A percentile compares a stretch with the other conserved stretches of the same genome.
Evolutionary conservation across 1,284 basidiomycete genomes (phyloP).

Genomic region (Pseudozyma tsukubaensis): DNA sequence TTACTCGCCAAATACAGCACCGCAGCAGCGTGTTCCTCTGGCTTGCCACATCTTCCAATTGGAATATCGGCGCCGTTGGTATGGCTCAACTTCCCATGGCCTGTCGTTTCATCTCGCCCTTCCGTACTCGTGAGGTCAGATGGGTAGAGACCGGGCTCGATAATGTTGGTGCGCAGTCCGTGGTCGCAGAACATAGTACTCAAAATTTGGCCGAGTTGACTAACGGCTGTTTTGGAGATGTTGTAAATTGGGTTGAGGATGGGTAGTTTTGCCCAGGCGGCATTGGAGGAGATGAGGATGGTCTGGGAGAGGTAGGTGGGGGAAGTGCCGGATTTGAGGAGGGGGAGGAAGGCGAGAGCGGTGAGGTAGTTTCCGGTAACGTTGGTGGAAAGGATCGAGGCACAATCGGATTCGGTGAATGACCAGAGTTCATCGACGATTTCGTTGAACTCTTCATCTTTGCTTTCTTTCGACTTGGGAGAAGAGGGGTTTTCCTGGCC

Average conservation of each 20-base stretch:
- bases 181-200: constrained; percentile 40
- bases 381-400: constrained; percentile 39
- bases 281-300: constrained; percentile 47
- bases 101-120: constrained; percentile 11
- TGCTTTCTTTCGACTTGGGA: neutral
- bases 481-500: constrained; percentile 3
- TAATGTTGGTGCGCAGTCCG: constrained; percentile 27
- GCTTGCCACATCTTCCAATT: constrained; percentile 38
- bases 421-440: constrained; percentile 45
- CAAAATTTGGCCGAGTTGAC: constrained; percentile 43
- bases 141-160: constrained; percentile 52
- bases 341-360: constrained; percentile 36
- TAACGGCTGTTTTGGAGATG: constrained; percentile 46
- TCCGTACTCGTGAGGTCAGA: constrained; percentile 39
- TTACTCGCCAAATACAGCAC: constrained; percentile 36
- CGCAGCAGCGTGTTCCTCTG: constrained; percentile 36
- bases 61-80: constrained; percentile 56
- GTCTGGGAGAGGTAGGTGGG: constrained; percentile 29
- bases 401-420: constrained; percentile 30
- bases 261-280: constrained; percentile 47
- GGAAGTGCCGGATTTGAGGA: constrained; percentile 23
- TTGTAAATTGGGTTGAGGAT: constrained; percentile 59
- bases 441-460: constrained; percentile 24
- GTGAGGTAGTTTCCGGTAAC: constrained; percentile 47
- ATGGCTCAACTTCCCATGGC: constrained; percentile 32